Evolutionary conservation across 2,329 filamentous ascomycete genomes (phyloP).

Genomic region (Claviceps sorghi): DNA sequence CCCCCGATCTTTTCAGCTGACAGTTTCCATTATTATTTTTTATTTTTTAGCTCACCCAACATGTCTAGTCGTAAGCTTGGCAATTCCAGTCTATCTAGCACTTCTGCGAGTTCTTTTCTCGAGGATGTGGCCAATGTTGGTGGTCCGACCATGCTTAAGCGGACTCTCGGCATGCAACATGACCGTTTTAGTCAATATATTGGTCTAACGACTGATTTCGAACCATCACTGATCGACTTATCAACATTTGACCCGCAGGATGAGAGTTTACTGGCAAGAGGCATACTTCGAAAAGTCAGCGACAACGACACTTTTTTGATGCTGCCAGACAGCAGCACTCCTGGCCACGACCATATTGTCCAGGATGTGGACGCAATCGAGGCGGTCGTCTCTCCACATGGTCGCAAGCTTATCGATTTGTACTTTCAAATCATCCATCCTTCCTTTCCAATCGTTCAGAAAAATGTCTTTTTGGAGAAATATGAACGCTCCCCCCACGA

Average conservation of each 20-base stretch:
- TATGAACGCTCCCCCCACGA: conserved; percentile 58
- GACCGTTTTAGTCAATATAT: conserved; percentile 74
- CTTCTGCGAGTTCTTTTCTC: conserved; percentile 45
- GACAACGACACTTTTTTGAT: conserved; percentile 67
- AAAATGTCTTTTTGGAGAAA: conserved; percentile 64
- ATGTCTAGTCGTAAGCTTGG: conserved; percentile 36
- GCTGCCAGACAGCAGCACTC: conserved; percentile 58
- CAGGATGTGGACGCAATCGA: conserved; percentile 62
- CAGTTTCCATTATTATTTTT: conserved; percentile 10
- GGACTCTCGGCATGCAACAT: conserved; percentile 60
- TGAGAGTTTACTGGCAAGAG: conserved; percentile 58
- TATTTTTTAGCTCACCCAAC: conserved; percentile 37
- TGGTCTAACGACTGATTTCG: conserved; percentile 69
- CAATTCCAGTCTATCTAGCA: conserved; percentile 46
- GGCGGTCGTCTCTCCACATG: conserved; percentile 59
- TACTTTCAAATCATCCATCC: conserved; percentile 75
- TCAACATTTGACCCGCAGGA: conserved; percentile 69
- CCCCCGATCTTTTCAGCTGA: background rate
- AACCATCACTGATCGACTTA: conserved; percentile 68
- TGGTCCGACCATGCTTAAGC: conserved; percentile 49
- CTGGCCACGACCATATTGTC: conserved; percentile 54
- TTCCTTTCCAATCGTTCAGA: conserved; percentile 69
- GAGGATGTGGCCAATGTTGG: conserved; percentile 60
- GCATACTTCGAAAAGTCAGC: conserved; percentile 60
- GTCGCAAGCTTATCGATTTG: conserved; percentile 60